Evolutionary conservation across 441 rosid genomes (phyloP).

Genomic region (Eruca vesicaria): DNA sequence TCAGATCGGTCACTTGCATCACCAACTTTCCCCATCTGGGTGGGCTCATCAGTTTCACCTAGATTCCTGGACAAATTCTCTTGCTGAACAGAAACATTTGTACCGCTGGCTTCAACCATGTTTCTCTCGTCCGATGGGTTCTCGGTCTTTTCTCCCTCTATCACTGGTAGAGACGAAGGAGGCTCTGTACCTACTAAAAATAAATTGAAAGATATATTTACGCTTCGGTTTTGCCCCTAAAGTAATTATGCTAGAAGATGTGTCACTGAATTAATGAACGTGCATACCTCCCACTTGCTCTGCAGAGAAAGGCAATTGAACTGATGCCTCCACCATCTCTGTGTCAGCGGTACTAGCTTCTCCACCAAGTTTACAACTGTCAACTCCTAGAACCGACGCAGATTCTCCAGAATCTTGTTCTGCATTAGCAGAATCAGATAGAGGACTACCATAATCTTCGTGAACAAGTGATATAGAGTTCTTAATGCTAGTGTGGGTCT

Average conservation of each 20-base stretch:
- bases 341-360: slow-evolving; percentile 1
- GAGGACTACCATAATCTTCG: slow-evolving; percentile 17
- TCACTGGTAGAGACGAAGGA: slow-evolving; percentile 4
- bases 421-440: slow-evolving; percentile 22
- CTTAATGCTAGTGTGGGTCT: slow-evolving; percentile 23
- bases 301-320: slow-evolving; percentile 6
- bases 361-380: neutral
- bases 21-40: neutral
- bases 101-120: neutral
- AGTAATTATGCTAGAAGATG: neutral
- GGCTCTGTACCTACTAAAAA: slow-evolving; percentile 8
- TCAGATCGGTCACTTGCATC: neutral
- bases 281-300: slow-evolving; percentile 13
- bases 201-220: neutral
- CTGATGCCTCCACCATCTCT: neutral
- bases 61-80: neutral
- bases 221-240: neutral
- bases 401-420: neutral
- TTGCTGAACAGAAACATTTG: neutral
- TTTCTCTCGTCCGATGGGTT: neutral
- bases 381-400: neutral
- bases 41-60: neutral
- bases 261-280: neutral
- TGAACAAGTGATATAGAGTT: slow-evolving; percentile 21
- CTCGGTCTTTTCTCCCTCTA: neutral